Evolutionary conservation across 257 asterid genomes (phyloP), one percentile per base, ranked within the genome.

Genomic region (Solanum phureja): DNA sequence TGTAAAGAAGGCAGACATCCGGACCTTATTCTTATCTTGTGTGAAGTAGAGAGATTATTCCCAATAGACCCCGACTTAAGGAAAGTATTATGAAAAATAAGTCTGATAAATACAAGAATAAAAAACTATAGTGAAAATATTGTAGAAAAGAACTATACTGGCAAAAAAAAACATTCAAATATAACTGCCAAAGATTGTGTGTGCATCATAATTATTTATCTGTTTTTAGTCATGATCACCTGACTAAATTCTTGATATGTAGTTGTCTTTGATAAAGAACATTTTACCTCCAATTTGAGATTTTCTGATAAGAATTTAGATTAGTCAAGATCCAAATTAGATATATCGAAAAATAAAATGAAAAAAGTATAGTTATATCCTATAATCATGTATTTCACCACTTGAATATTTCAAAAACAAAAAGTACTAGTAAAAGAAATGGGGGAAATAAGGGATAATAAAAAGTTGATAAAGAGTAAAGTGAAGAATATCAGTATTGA

Each of bases 401-500:
- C 60, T 83, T 31, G 46, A 84, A 71, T 40, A 58, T 86, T 76
- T 44, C 14, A 18, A 44, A 27, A 86, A 40, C 49, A 33, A 37
- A 44, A 88, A 64, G 62, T 52, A 52, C 1, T 5, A 52, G 62
- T 52, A 16, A 18, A 52, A 52, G n/a, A 19, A 52, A 58, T 14
- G 34, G 9, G 9, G 49, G n/a, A 35, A 37, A 14, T 46, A 29
- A 49, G 68, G 69, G 85, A 81, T 81, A 33, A 40, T 81, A 42
- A 40, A 35, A 86, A 85, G 56, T 58, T 24, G 44, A 35, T 87
- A 83, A 90, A 90, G 74, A 85, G 84, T 34, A 87, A 89, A 87
- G 85, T 34, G 27, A 64, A 19, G 60, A 35, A 84, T 40, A 79
- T 52, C 7, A 37, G 42, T 68, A 69, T 76, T 87, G 82, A 87